A percentile compares a stretch with the other conserved stretches of the same genome.
phyloP scores from a whole-genome alignment of 768 basidiomycete species.

The Tulasnella sp. region DNA sequence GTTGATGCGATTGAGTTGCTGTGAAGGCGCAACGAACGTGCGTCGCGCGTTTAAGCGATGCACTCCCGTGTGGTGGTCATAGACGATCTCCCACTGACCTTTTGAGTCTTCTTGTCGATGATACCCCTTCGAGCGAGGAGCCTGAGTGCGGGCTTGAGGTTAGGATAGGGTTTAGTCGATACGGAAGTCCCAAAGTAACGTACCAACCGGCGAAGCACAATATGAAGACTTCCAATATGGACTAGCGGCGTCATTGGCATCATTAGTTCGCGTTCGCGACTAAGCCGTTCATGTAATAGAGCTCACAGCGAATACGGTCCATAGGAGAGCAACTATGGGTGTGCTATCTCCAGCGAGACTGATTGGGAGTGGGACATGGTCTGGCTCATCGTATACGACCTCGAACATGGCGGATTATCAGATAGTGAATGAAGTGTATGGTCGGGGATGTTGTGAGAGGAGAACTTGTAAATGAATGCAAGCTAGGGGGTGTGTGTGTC shows the following conservation, averaged over 20 bases:
- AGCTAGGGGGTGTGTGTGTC: too few species aligned
- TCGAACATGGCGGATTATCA: not conserved
- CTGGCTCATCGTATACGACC: not conserved
- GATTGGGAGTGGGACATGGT: not conserved
- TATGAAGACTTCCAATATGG: slow-evolving; percentile 80
- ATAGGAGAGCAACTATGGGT: slow-evolving; percentile 38
- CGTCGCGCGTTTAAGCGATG: not conserved
- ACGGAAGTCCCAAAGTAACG: not conserved
- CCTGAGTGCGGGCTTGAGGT: too few species aligned
- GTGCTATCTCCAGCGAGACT: not conserved
- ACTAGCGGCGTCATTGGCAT: slow-evolving; percentile 36
- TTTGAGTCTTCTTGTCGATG: slow-evolving; percentile 82
- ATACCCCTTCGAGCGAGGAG: slow-evolving; percentile 68
- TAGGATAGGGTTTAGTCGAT: not conserved
- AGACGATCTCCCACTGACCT: slow-evolving; percentile 38
- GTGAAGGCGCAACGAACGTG: not conserved
- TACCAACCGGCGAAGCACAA: slow-evolving; percentile 66
- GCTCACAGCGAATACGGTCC: slow-evolving; percentile 50
- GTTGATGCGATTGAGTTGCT: slow-evolving; percentile 75
- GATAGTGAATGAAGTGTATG: not conserved
- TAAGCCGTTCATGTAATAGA: slow-evolving; percentile 16
- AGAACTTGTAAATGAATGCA: too few species aligned
- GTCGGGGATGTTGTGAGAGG: too few species aligned
- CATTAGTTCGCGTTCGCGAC: slow-evolving; percentile 8
- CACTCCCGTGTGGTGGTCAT: not conserved